Evolutionary conservation across 2,329 filamentous ascomycete genomes (phyloP).

Genomic region (Fusarium nurragi): DNA sequence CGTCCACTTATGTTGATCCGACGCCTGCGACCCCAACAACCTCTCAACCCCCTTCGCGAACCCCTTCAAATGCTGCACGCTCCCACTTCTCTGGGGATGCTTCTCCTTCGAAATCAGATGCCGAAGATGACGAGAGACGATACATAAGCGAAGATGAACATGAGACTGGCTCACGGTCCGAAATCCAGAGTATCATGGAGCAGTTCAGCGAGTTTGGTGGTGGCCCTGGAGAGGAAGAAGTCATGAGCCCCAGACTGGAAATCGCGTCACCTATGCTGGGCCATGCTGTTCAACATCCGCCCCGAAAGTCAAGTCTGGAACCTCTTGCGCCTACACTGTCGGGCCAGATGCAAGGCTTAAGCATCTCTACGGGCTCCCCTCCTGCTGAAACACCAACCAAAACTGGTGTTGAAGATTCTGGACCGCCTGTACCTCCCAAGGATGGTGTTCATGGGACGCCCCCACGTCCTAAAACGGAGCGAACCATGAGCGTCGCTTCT

Average conservation of each 20-base stretch:
- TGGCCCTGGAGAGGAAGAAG: conserved; percentile 78
- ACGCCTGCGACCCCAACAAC: conserved; percentile 65
- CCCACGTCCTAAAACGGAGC: conserved; percentile 53
- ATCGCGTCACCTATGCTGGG: conserved; percentile 81
- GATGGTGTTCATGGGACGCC: conserved; percentile 60
- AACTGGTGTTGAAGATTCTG: conserved; percentile 55
- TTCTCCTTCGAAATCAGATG: conserved; percentile 64
- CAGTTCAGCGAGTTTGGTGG: conserved; percentile 84
- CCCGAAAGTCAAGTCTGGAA: conserved; percentile 87
- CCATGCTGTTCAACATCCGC: conserved; percentile 75
- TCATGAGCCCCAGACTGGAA: conserved; percentile 90
- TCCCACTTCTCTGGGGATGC: conserved; percentile 55
- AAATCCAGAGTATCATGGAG: conserved; percentile 98
- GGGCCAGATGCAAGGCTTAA: conserved; percentile 58
- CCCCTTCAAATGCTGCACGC: conserved; percentile 64
- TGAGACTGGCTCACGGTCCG: conserved; percentile 76
- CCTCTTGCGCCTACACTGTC: conserved; percentile 65
- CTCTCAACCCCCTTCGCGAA: conserved; percentile 67
- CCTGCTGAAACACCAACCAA: conserved; percentile 51
- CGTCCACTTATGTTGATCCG: conserved; percentile 63
- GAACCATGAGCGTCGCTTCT: conserved; percentile 42
- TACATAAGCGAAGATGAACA: conserved; percentile 69
- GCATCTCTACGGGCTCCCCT: conserved; percentile 53
- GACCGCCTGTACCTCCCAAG: conserved; percentile 69
- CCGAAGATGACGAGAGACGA: conserved; percentile 66